Conservation (phyloP, 2,329 filamentous ascomycete species). For the Claviceps spartinae region DNA sequence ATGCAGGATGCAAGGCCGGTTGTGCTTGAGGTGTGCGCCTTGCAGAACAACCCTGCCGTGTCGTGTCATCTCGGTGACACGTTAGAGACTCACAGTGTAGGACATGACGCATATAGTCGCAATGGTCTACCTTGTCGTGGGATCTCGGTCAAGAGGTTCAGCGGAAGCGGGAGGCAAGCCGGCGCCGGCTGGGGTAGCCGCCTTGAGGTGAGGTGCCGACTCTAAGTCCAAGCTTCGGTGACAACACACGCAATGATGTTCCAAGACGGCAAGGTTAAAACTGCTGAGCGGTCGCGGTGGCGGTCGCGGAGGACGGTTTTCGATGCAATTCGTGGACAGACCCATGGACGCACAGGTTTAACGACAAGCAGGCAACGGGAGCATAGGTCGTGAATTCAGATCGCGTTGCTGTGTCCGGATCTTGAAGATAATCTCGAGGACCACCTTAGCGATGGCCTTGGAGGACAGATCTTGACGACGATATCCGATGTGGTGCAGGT, state of each 20-base stretch:
- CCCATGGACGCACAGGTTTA: background rate
- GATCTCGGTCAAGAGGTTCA: slow-evolving; percentile 5
- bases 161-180: slow-evolving; percentile 3
- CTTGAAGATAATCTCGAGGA: too few relatives aligned
- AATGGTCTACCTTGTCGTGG: slow-evolving; percentile 11
- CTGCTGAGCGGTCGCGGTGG: background rate
- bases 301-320: background rate
- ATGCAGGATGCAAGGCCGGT: background rate
- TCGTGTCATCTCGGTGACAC: slow-evolving; percentile 1
- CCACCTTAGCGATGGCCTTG: background rate
- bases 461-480: background rate
- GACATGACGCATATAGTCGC: slow-evolving; percentile 22
- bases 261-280: background rate
- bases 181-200: background rate
- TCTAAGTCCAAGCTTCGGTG: background rate
- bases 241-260: slow-evolving; percentile 3
- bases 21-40: slow-evolving; percentile 6
- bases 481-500: slow-evolving; percentile 3
- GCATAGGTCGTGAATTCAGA: background rate
- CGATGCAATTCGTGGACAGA: background rate
- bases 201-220: too few relatives aligned
- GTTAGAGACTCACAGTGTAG: slow-evolving; percentile 24
- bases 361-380: background rate
- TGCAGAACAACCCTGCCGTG: slow-evolving; percentile 11
- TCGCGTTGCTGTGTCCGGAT: background rate